These are phyloP conservation scores for Berkeleyomyces rouxiae DNA, from an alignment of 2,329 filamentous ascomycete species.

Conservation along the genomic window DNA sequence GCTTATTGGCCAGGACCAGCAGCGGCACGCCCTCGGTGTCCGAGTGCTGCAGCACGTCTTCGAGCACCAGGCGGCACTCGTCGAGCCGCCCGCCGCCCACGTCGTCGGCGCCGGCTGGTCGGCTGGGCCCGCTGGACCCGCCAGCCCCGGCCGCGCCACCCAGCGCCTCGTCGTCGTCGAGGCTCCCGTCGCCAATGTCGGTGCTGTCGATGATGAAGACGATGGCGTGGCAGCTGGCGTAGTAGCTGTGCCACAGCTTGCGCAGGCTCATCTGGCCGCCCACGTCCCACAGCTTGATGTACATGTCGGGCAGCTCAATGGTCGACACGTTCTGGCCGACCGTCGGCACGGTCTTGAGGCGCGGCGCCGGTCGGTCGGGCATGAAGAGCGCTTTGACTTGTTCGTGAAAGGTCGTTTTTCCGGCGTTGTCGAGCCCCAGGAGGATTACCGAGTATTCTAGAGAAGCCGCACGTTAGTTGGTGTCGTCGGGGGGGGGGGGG, in stretches of 20 bases:
- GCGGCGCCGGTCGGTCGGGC: conserved; percentile 43
- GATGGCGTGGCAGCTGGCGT: conserved; percentile 83
- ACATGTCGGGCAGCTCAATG: conserved; percentile 81
- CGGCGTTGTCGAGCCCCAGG: conserved; percentile 92
- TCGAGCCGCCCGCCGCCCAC: conserved; percentile 47
- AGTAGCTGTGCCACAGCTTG: conserved; percentile 91
- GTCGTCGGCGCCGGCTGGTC: conserved; percentile 17
- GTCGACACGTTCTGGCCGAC: conserved; percentile 95
- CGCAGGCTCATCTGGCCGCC: conserved; percentile 82
- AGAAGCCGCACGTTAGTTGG: conserved; percentile 8
- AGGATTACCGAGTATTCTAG: conserved; percentile 93
- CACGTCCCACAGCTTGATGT: conserved; percentile 97
- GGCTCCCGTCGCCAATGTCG: conserved; percentile 71
- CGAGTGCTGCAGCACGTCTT: conserved; percentile 72
- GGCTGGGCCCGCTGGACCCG: not conserved
- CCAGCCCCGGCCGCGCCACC: conserved; percentile 4
- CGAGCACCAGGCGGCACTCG: conserved; percentile 77
- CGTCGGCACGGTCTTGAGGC: conserved; percentile 78
- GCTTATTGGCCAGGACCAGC: conserved; percentile 88
- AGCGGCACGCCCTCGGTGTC: conserved; percentile 86
- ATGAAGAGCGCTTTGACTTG: conserved; percentile 85
- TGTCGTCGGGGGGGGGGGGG: conserved; percentile 10
- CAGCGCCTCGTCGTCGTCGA: conserved; percentile 25
- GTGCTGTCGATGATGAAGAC: conserved; percentile 95
- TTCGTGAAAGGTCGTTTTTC: conserved; percentile 94